Evolutionary conservation across 805 yeast genomes (phyloP), one percentile per base, ranked within the genome.

Genomic region (Nakazawaea anatomiae): DNA sequence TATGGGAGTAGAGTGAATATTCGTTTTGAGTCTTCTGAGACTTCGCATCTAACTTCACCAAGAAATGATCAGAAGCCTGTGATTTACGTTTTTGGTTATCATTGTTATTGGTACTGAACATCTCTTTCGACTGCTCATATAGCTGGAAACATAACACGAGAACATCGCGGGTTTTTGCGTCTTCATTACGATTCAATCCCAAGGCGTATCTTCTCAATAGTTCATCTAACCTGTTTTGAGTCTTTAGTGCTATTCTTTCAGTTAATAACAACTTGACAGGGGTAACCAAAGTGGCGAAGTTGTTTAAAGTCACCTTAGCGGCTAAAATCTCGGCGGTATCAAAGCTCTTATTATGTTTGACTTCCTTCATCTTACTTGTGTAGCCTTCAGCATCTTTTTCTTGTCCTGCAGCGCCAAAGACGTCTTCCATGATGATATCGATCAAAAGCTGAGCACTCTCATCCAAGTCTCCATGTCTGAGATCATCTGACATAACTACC

Each of bases 311-410:
- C 36, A 92, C 77, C 60, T 82, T 80, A 12, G 80, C 66, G 0
- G 96, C 77, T 44, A 92, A 61, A 18, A 89, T 70, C 67, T 91
- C 96, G 30, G 85, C 95, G 5, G 94, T 81, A 58, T 94, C 98
- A 62, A 72, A 87, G 72, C 96, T 85, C 68, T 89, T 89, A 61
- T 88, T 89, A 56, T 82, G 84, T 63, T 89, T 91, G 36, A 94
- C 92, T 71, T 92, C 99, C 59, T 86, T 87, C 82, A 90, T 87
- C 54, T 84, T 82, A 32, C 88, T 83, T 48, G 79, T 79, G 61
- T 94, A 92, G 18, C 90, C 96, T 54, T 90, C 97, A 5, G 94
- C 91, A 56, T 94, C 98, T 63, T 94, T 92, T 61, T 94, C 98
- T 61, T 85, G 86, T 36, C 96, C 96, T 4, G 96, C 87, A 8